Evolutionary conservation across 2,329 filamentous ascomycete species (phyloP).

Genomic region (Ascochyta viciae-villosae): DNA sequence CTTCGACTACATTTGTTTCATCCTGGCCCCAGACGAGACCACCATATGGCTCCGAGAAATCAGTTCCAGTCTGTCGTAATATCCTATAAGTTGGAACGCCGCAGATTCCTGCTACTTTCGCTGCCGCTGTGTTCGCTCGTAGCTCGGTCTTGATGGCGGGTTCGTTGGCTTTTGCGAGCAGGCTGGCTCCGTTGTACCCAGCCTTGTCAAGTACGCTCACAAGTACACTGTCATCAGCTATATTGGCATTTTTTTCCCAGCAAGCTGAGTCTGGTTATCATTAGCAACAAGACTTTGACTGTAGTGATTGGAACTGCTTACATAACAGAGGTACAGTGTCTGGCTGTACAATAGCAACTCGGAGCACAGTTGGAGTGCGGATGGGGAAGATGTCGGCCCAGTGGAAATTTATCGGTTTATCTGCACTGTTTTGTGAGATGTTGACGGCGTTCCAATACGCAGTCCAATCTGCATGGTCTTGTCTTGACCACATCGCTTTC

Average conservation of each 20-base stretch:
- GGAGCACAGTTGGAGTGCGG: slow-evolving; percentile 41
- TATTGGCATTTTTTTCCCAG: slow-evolving; percentile 41
- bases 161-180: slow-evolving; percentile 36
- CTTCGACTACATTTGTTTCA: slow-evolving; percentile 43
- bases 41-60: slow-evolving; percentile 27
- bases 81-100: slow-evolving; percentile 46
- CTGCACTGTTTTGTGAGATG: slow-evolving; percentile 31
- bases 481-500: slow-evolving; percentile 37
- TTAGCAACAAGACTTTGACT: slow-evolving; percentile 12
- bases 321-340: slow-evolving; percentile 30
- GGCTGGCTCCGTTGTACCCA: slow-evolving; percentile 33
- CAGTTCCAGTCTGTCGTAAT: slow-evolving; percentile 17
- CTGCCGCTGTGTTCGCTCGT: slow-evolving; percentile 39
- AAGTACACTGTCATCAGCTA: slow-evolving; percentile 37
- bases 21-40: slow-evolving; percentile 47
- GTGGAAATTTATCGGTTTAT: slow-evolving; percentile 37
- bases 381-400: slow-evolving; percentile 45
- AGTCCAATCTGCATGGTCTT: slow-evolving; percentile 44
- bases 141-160: slow-evolving; percentile 34
- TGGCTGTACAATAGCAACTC: slow-evolving; percentile 41
- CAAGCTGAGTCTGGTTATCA: slow-evolving; percentile 36
- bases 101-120: slow-evolving; percentile 40
- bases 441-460: slow-evolving; percentile 44
- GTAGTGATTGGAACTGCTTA: slow-evolving; percentile 16
- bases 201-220: slow-evolving; percentile 31